These are phyloP conservation scores for Pestalotiopsis sp. DNA, from an alignment of 2,329 filamentous ascomycete species.

Conservation along the genomic window DNA sequence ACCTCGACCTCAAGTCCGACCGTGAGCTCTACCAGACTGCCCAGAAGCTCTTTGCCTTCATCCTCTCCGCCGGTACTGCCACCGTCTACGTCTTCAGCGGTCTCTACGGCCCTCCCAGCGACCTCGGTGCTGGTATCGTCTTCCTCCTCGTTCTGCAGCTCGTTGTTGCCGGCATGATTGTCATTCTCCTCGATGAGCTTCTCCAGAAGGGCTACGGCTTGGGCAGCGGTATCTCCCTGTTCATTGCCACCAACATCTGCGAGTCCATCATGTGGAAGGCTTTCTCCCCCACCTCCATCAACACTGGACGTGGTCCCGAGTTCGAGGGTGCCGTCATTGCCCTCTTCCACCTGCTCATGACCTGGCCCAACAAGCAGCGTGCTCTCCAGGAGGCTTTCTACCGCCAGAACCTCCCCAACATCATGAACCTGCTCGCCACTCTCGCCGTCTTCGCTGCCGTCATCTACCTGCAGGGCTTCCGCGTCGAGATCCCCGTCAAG, in stretches of 20 bases:
- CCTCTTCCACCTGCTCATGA: constrained; percentile 95
- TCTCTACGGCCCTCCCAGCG: constrained; percentile 94
- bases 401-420: constrained; percentile 98
- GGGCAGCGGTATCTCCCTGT: constrained; percentile 96
- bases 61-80: constrained; percentile 95
- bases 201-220: constrained; percentile 99
- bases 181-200: constrained; percentile 98
- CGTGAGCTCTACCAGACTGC: constrained; percentile 99
- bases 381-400: constrained; percentile 99
- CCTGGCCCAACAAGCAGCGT: constrained; percentile 99
- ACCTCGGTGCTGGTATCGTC: constrained; percentile 96
- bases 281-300: constrained; percentile 98
- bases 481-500: constrained; percentile 99
- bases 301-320: constrained; percentile 97
- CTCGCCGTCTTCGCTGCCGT: constrained; percentile 93
- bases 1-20: constrained; percentile 99
- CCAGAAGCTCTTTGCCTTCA: constrained; percentile 98
- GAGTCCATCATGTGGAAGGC: constrained; percentile 99
- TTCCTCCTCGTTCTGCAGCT: constrained; percentile 98
- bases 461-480: constrained; percentile 99
- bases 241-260: constrained; percentile 99
- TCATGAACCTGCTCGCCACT: constrained; percentile 97
- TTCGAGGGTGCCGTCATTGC: constrained; percentile 98
- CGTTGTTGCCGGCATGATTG: constrained; percentile 95
- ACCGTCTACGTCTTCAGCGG: constrained; percentile 98